Evolutionary conservation across 768 basidiomycete genomes (phyloP).

Genomic region (Aureoboletus auriporus): DNA sequence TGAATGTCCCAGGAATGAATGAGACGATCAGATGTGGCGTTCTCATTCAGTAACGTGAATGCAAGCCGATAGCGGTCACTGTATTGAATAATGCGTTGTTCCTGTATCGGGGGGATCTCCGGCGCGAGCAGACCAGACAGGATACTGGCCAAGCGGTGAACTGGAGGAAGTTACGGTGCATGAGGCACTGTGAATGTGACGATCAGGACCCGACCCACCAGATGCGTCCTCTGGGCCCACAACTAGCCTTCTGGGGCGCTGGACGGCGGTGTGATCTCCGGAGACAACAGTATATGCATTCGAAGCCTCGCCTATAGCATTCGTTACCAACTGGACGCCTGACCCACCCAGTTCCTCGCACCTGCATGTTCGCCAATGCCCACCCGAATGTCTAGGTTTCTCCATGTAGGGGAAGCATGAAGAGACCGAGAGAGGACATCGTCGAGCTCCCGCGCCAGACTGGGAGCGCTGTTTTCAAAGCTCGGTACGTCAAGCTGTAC

Average conservation of each 20-base stretch:
- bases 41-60: constrained; percentile 93
- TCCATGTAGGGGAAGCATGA: constrained; percentile 34
- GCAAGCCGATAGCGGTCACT: constrained; percentile 79
- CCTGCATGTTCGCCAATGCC: constrained; percentile 26
- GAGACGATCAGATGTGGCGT: constrained; percentile 61
- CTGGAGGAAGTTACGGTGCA: constrained; percentile 17
- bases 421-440: constrained; percentile 13
- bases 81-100: constrained; percentile 64
- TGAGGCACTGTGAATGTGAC: constrained; percentile 6
- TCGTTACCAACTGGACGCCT: constrained; percentile 5
- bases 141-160: constrained; percentile 37
- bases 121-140: constrained; percentile 39
- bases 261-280: constrained; percentile 23
- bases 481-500: constrained; percentile 36
- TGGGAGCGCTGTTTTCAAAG: constrained; percentile 6
- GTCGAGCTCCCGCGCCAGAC: constrained; percentile 28
- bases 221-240: constrained; percentile 25
- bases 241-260: constrained; percentile 15
- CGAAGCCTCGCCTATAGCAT: constrained; percentile 12
- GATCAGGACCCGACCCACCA: constrained; percentile 18
- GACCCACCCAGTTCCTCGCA: constrained; percentile 24
- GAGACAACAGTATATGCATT: constrained; percentile 21
- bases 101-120: constrained; percentile 44
- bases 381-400: constrained; percentile 39
- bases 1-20: constrained; percentile 73